phyloP scores from a whole-genome alignment of 768 basidiomycete genomes.

The Mycena metata region DNA sequence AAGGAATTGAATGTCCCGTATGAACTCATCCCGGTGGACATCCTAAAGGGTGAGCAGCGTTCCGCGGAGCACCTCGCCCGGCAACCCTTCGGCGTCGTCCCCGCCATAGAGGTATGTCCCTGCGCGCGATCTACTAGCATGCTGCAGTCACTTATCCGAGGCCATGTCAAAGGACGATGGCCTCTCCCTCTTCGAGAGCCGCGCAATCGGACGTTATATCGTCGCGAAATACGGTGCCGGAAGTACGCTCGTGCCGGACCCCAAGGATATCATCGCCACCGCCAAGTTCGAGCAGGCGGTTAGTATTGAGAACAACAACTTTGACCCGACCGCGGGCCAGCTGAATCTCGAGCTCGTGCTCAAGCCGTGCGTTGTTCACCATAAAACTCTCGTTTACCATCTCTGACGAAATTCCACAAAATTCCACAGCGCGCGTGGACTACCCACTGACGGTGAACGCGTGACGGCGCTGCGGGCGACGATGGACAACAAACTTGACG shows the following conservation, averaged over 20 bases:
- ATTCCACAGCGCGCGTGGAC: constrained; percentile 25
- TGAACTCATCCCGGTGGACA: constrained; percentile 51
- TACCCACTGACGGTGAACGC: constrained; percentile 45
- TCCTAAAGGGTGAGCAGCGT: constrained; percentile 43
- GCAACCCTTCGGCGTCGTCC: constrained; percentile 65
- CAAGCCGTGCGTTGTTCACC: constrained; percentile 47
- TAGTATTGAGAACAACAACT: constrained; percentile 59
- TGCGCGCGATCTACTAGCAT: not conserved
- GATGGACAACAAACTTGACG: constrained; percentile 51
- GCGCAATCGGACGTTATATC: constrained; percentile 59
- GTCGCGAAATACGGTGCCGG: constrained; percentile 53
- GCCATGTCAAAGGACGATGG: constrained; percentile 52
- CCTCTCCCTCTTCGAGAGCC: constrained; percentile 57
- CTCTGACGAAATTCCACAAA: no score
- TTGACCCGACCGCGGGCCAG: constrained; percentile 54
- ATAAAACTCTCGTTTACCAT: not conserved
- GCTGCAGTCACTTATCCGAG: not conserved
- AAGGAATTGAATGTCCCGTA: constrained; percentile 56
- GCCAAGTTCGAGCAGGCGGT: constrained; percentile 53
- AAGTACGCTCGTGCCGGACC: constrained; percentile 53
- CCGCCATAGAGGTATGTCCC: constrained; percentile 46
- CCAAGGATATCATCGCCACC: constrained; percentile 13
- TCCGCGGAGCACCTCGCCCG: constrained; percentile 44
- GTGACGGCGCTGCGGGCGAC: constrained; percentile 35
- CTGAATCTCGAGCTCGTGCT: constrained; percentile 57